phyloP scores from a whole-genome alignment of 2,329 filamentous ascomycete species.

The Exophiala lecanii-corni region DNA sequence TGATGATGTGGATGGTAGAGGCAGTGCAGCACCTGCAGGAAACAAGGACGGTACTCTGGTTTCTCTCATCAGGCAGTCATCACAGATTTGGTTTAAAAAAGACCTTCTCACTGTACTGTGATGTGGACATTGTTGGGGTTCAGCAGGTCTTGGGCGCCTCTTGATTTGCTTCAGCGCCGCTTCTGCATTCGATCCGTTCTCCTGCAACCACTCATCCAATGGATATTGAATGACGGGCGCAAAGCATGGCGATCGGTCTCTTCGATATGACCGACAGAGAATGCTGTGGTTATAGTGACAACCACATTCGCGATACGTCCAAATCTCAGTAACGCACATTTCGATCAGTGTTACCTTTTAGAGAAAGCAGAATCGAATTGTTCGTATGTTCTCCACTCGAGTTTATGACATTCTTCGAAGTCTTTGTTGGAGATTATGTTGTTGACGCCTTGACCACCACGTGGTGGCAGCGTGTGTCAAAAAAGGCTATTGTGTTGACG shows the following conservation, averaged over 20 bases:
- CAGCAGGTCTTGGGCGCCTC: slow-evolving; percentile 4
- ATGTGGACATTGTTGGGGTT: slow-evolving; percentile 16
- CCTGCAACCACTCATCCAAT: slow-evolving; percentile 9
- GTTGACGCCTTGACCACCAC: slow-evolving; percentile 11
- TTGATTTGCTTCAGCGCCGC: neutral
- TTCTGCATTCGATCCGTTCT: slow-evolving; percentile 2
- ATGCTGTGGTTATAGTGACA: slow-evolving; percentile 21
- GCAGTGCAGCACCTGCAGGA: neutral
- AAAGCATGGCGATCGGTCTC: slow-evolving; percentile 6
- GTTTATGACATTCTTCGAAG: slow-evolving; percentile 11
- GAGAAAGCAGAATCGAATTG: slow-evolving; percentile 1
- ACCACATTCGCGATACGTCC: slow-evolving; percentile 26
- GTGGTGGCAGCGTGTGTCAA: slow-evolving; percentile 11
- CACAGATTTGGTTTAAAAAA: slow-evolving; percentile 27
- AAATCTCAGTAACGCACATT: slow-evolving; percentile 26
- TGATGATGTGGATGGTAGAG: neutral
- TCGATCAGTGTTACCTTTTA: neutral
- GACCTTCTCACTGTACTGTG: slow-evolving; percentile 16
- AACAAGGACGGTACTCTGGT: neutral
- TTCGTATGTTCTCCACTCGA: slow-evolving; percentile 4
- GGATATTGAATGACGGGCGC: slow-evolving; percentile 10
- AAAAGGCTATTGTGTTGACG: neutral
- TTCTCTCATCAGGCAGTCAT: slow-evolving; percentile 23
- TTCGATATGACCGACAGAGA: slow-evolving; percentile 12
- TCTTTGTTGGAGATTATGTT: slow-evolving; percentile 8